A percentile compares a stretch with the other conserved stretches of the same genome.
phyloP scores from a whole-genome alignment of 2,329 filamentous ascomycete genomes.

The Knoxdaviesia proteae region DNA sequence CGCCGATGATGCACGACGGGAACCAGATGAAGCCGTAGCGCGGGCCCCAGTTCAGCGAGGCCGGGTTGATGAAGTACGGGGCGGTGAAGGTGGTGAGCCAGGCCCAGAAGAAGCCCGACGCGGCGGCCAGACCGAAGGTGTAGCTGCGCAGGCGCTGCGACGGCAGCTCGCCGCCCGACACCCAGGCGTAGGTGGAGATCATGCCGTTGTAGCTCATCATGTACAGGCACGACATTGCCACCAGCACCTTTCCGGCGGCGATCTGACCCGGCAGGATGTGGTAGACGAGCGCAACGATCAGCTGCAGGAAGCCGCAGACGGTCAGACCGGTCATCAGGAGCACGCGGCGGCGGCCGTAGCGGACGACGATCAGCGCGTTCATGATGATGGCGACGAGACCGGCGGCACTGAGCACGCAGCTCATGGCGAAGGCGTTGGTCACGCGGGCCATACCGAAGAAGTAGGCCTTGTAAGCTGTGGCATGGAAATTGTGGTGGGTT shows the following conservation, averaged over 20 bases:
- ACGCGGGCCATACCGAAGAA: constrained; percentile 33
- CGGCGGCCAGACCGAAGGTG: constrained; percentile 27
- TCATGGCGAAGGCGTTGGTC: constrained; percentile 26
- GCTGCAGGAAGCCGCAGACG: constrained; percentile 25
- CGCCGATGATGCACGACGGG: constrained; percentile 7
- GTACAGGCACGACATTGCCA: constrained; percentile 25
- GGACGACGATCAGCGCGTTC: constrained; percentile 25
- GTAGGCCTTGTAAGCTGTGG: constrained; percentile 26
- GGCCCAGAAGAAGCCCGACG: constrained; percentile 25
- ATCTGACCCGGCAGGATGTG: constrained; percentile 13
- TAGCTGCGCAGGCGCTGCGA: constrained; percentile 29
- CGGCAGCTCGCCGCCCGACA: constrained; percentile 29
- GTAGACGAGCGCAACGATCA: constrained; percentile 27
- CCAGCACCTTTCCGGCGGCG: constrained; percentile 18
- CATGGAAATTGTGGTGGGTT: neutral
- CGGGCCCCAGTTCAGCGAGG: constrained; percentile 26
- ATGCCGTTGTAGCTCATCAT: constrained; percentile 27
- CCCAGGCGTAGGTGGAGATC: constrained; percentile 28
- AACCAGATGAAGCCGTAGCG: constrained; percentile 31
- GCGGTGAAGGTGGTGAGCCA: constrained; percentile 31
- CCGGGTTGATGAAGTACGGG: constrained; percentile 32
- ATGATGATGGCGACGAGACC: constrained; percentile 26
- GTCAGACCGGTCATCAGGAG: constrained; percentile 25
- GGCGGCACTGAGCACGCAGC: constrained; percentile 24
- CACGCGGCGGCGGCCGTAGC: constrained; percentile 24